Evolutionary conservation across 148 eudicot genomes (phyloP).

Genomic region (Simmondsia chinensis): DNA sequence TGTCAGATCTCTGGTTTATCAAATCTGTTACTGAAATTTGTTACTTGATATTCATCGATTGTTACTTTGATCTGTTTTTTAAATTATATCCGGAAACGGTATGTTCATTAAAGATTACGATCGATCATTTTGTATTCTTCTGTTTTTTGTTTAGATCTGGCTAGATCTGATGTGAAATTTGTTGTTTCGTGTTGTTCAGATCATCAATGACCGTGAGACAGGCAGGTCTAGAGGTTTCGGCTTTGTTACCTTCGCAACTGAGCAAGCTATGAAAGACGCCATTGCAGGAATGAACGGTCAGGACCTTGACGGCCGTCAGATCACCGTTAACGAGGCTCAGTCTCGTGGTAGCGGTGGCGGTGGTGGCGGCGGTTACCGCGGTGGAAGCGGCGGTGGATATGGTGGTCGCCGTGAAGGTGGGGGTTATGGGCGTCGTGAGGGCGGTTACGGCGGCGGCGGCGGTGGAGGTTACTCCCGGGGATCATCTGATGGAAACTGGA

Average conservation of each 20-base stretch:
- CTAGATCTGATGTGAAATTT: constrained; percentile 1
- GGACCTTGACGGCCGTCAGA: constrained; percentile 65
- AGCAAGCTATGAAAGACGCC: constrained; percentile 59
- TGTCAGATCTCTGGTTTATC: constrained; percentile 7
- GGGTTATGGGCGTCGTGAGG: constrained; percentile 21
- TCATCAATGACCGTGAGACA: constrained; percentile 75
- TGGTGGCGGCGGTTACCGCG: constrained; percentile 13
- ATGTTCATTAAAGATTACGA: constrained; percentile 59
- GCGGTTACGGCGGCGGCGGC: constrained; percentile 15
- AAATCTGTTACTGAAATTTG: constrained; percentile 15
- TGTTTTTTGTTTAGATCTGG: neutral
- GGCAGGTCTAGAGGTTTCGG: constrained; percentile 89
- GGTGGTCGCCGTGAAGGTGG: constrained; percentile 19
- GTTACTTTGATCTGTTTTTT: constrained; percentile 41
- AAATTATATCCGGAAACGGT: constrained; percentile 61
- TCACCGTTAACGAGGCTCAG: constrained; percentile 88
- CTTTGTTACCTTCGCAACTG: constrained; percentile 59
- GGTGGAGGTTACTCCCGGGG: constrained; percentile 11
- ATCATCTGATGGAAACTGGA: constrained; percentile 42
- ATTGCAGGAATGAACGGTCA: constrained; percentile 74
- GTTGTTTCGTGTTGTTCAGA: constrained; percentile 20
- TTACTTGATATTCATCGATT: no score
- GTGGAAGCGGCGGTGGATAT: constrained; percentile 9
- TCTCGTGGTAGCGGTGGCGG: constrained; percentile 62
- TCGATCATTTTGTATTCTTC: constrained; percentile 17